phyloP scores from a whole-genome alignment of 2,329 filamentous ascomycete genomes.

The Periconia digitata region DNA sequence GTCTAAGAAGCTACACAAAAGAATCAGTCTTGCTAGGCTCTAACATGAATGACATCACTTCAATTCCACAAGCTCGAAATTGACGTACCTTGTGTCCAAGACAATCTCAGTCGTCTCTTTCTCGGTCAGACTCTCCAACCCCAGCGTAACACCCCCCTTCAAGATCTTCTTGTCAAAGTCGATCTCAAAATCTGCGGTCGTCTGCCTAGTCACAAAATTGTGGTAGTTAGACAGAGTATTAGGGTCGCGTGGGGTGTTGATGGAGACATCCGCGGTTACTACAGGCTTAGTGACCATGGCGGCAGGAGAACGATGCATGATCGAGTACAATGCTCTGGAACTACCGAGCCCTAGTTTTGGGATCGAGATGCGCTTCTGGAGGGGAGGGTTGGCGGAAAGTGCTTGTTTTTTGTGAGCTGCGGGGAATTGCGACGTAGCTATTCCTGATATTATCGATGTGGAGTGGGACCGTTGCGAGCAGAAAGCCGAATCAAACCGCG shows the following conservation, averaged over 20 bases:
- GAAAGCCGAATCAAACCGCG: slow-evolving; percentile 7
- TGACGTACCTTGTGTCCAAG: slow-evolving; percentile 70
- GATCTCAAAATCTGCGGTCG: slow-evolving; percentile 76
- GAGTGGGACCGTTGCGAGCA: slow-evolving; percentile 7
- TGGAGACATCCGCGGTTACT: slow-evolving; percentile 36
- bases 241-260: slow-evolving; percentile 67
- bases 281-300: slow-evolving; percentile 43
- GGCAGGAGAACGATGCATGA: slow-evolving; percentile 27
- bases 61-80: neutral
- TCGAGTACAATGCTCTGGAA: slow-evolving; percentile 8
- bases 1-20: slow-evolving; percentile 62
- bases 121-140: slow-evolving; percentile 75
- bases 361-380: slow-evolving; percentile 1
- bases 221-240: slow-evolving; percentile 92
- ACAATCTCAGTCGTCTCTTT: slow-evolving; percentile 74
- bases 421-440: slow-evolving; percentile 2
- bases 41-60: too few relatives aligned
- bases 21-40: slow-evolving; percentile 1
- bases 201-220: slow-evolving; percentile 82
- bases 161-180: slow-evolving; percentile 80
- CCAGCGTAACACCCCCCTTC: slow-evolving; percentile 73
- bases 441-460: slow-evolving; percentile 9
- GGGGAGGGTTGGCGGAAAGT: neutral
- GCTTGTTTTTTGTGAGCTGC: slow-evolving; percentile 1
- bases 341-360: neutral